A percentile compares a stretch with the other conserved stretches of the same genome.
Evolutionary conservation across 2,329 filamentous ascomycete genomes (phyloP).

Genomic region (Ophiobolus disseminans): DNA sequence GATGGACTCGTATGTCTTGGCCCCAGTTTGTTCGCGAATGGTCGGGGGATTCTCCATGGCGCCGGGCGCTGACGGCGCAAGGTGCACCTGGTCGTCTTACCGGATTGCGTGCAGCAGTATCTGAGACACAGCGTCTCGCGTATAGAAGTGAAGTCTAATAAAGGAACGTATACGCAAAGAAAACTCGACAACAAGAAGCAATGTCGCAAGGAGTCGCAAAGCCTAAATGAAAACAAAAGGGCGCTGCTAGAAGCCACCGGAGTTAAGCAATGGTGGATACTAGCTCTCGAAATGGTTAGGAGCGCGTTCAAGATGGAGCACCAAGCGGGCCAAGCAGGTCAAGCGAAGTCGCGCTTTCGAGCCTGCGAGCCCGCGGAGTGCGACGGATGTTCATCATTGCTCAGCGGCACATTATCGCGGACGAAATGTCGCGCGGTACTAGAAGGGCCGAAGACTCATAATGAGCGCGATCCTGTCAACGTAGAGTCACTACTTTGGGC

Average conservation of each 20-base stretch:
- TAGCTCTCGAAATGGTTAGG: constrained; percentile 16
- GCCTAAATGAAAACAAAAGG: constrained; percentile 18
- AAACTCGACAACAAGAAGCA: constrained; percentile 5
- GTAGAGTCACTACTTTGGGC: not conserved
- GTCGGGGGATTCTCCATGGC: constrained; percentile 36
- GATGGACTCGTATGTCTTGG: constrained; percentile 39
- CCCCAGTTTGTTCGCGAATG: constrained; percentile 30
- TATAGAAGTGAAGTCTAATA: constrained; percentile 10
- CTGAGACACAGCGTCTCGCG: constrained; percentile 12
- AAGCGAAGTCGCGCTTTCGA: not conserved
- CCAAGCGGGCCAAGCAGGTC: not conserved
- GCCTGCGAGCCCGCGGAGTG: no score
- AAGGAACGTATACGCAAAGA: constrained; percentile 21
- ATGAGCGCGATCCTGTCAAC: not conserved
- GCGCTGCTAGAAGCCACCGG: constrained; percentile 10
- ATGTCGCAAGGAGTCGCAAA: constrained; percentile 4
- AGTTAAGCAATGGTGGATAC: constrained; percentile 20
- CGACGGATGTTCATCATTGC: not conserved
- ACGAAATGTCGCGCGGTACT: not conserved
- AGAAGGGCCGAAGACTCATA: not conserved
- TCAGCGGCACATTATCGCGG: not conserved
- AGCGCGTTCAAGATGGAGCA: constrained; percentile 11
- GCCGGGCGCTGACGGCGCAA: constrained; percentile 15
- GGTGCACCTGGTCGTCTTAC: constrained; percentile 21
- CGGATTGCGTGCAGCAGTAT: constrained; percentile 3